These are phyloP conservation scores for Pezicula carpinea DNA, from an alignment of 2,329 filamentous ascomycete genomes.

Conservation along the genomic window DNA sequence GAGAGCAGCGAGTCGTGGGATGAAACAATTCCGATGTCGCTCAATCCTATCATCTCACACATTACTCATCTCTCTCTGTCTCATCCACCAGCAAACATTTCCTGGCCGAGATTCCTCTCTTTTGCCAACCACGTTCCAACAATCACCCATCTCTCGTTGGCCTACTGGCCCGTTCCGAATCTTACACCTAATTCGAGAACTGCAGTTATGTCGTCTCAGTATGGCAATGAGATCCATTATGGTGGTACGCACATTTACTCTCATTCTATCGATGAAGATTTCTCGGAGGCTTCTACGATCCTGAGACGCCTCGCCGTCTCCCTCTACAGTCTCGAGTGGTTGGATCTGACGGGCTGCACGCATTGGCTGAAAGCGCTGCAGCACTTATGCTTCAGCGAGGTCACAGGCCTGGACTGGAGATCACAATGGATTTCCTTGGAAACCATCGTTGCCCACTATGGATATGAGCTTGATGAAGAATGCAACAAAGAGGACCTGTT, in stretches of 20 bases:
- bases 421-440: conserved; percentile 3
- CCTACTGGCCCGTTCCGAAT: conserved; percentile 57
- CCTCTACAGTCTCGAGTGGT: conserved; percentile 54
- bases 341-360: conserved; percentile 56
- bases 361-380: conserved; percentile 39
- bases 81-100: conserved; percentile 32
- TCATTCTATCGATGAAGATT: conserved; percentile 53
- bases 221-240: conserved; percentile 42
- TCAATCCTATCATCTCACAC: conserved; percentile 39
- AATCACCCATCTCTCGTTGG: conserved; percentile 57
- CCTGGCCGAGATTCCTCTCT: conserved; percentile 54
- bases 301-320: conserved; percentile 48
- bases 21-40: conserved; percentile 13
- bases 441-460: not conserved
- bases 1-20: conserved; percentile 20
- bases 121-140: conserved; percentile 48
- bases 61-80: conserved; percentile 59
- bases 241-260: conserved; percentile 53
- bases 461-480: not conserved
- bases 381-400: not conserved
- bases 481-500: not conserved
- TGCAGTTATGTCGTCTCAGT: conserved; percentile 40
- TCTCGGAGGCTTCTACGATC: conserved; percentile 52
- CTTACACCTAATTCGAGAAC: conserved; percentile 50
- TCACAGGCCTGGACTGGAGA: conserved; percentile 8